Evolutionary conservation across 2,329 filamentous ascomycete genomes (phyloP).

Genomic region (Colletotrichum sp.): DNA sequence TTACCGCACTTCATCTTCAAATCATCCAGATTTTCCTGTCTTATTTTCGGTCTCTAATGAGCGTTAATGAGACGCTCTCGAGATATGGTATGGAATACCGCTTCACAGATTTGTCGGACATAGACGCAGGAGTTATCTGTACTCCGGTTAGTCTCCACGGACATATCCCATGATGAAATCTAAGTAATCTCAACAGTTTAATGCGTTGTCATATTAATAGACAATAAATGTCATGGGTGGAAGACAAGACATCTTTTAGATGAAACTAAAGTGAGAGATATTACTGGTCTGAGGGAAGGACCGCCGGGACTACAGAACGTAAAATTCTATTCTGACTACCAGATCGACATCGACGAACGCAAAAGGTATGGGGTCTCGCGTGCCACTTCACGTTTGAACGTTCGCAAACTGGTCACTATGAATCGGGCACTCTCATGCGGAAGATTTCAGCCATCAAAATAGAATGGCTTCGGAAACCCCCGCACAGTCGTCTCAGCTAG

Average conservation of each 20-base stretch:
- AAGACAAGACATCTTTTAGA: background rate
- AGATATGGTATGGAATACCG: fast-evolving
- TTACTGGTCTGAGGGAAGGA: background rate
- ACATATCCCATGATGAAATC: background rate
- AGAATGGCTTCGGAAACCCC: background rate
- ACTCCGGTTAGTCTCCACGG: fast-evolving
- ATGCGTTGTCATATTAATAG: background rate
- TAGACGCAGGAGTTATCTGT: background rate
- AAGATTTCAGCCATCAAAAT: background rate
- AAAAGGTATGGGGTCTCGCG: background rate
- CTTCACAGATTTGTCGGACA: fast-evolving
- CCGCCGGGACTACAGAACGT: background rate
- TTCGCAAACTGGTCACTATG: background rate
- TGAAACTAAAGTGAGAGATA: background rate
- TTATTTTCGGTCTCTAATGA: background rate
- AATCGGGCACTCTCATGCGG: background rate
- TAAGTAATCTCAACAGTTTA: fast-evolving
- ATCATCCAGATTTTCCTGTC: too few relatives aligned
- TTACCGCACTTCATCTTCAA: too few relatives aligned
- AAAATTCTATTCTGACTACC: background rate
- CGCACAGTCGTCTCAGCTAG: background rate
- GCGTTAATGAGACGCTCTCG: background rate
- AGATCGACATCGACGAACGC: fast-evolving
- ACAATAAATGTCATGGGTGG: background rate
- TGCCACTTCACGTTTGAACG: too few relatives aligned